A percentile compares a stretch with the other conserved stretches of the same genome.
These are phyloP conservation scores for Cubamyces lactineus DNA, from an alignment of 768 basidiomycete species.

Conservation along the genomic window DNA sequence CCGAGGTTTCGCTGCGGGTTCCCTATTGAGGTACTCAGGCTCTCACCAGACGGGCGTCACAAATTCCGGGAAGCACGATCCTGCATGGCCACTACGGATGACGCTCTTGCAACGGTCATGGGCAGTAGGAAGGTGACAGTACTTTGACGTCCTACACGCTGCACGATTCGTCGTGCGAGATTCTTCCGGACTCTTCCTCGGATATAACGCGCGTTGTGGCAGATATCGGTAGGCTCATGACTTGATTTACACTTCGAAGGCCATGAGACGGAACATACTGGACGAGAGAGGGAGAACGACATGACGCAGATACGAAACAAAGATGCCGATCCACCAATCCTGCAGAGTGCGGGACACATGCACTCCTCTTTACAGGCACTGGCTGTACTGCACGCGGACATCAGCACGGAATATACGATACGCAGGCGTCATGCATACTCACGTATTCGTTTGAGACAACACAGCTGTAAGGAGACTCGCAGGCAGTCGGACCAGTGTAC, in stretches of 20 bases:
- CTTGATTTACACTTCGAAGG: too few species aligned
- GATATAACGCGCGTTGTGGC: neutral
- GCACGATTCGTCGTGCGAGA: neutral
- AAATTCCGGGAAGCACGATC: neutral
- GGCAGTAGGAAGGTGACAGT: neutral
- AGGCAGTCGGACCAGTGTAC: constrained; percentile 43
- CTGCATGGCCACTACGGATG: neutral
- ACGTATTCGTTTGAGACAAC: constrained; percentile 40
- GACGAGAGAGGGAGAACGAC: neutral
- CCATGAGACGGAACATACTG: too few species aligned
- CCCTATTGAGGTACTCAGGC: neutral
- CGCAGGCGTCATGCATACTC: constrained; percentile 7
- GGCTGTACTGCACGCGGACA: constrained; percentile 36
- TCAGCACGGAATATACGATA: neutral
- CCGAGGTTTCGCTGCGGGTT: constrained; percentile 14
- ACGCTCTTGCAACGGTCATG: neutral
- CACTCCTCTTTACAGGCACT: constrained; percentile 32
- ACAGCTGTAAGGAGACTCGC: constrained; percentile 42
- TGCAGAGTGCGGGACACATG: neutral
- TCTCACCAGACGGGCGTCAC: constrained; percentile 6
- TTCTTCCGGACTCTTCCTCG: neutral
- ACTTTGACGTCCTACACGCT: too few species aligned
- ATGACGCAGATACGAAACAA: neutral
- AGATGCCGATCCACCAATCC: neutral
- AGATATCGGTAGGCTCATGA: neutral